Conservation (phyloP, 2,329 filamentous ascomycete genomes). For the Diplodia mutila region DNA sequence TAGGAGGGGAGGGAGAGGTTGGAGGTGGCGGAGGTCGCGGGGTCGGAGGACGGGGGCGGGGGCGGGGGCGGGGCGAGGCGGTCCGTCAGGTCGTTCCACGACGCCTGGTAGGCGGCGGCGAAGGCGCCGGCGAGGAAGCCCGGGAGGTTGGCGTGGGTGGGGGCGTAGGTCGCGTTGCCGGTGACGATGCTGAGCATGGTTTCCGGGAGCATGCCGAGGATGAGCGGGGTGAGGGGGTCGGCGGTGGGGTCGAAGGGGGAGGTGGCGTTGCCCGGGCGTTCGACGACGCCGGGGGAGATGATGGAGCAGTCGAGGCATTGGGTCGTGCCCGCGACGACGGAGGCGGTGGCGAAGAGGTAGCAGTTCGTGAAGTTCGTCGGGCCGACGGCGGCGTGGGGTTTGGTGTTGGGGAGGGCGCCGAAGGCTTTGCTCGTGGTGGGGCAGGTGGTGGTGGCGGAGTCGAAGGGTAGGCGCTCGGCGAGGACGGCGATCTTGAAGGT, state of each 20-base stretch:
- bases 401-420: conserved; percentile 7
- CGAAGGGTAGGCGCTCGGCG: background rate
- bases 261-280: conserved; percentile 3
- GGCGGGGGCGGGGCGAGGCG: conserved; percentile 1
- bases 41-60: too few relatives aligned
- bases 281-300: conserved; percentile 9
- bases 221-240: background rate
- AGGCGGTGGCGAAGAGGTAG: conserved; percentile 14
- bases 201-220: conserved; percentile 17
- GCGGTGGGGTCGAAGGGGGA: background rate
- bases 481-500: conserved; percentile 20
- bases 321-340: background rate
- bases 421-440: background rate
- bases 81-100: conserved; percentile 21
- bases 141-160: background rate
- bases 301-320: conserved; percentile 15
- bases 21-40: background rate
- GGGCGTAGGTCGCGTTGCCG: conserved; percentile 19
- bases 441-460: background rate
- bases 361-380: conserved; percentile 2
- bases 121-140: conserved; percentile 17
- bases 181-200: conserved; percentile 20
- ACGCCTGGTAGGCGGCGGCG: conserved; percentile 8
- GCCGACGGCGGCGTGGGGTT: background rate
- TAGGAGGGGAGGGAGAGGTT: conserved; percentile 4